A percentile compares a stretch with the other conserved stretches of the same genome.
These are phyloP conservation scores for Isabelozyma rhagii DNA, from an alignment of 805 yeast genomes.

Conservation along the genomic window DNA sequence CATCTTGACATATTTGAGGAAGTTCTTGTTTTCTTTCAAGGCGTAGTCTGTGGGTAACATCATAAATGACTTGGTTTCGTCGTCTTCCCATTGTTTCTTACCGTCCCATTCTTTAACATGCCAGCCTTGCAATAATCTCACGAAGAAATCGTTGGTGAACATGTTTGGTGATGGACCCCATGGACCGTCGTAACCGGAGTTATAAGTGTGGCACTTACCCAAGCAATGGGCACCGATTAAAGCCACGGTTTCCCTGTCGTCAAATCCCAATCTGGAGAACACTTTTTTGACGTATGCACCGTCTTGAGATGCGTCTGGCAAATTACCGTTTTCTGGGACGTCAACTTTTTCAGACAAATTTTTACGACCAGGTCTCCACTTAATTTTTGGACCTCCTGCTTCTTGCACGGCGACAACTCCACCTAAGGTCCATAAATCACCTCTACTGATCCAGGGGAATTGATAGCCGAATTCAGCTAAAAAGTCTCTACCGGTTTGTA, in stretches of 20 bases:
- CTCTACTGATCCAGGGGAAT: slow-evolving; percentile 71
- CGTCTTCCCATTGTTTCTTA: slow-evolving; percentile 38
- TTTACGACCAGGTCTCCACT: slow-evolving; percentile 81
- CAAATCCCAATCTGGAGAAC: slow-evolving; percentile 53
- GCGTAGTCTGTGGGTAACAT: slow-evolving; percentile 61
- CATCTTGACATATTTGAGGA: slow-evolving; percentile 43
- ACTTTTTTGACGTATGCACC: slow-evolving; percentile 62
- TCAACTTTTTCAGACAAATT: slow-evolving; percentile 49
- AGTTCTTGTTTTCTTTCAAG: slow-evolving; percentile 44
- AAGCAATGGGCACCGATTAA: slow-evolving; percentile 42
- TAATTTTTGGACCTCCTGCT: slow-evolving; percentile 72
- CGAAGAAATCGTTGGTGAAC: slow-evolving; percentile 40
- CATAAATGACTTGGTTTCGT: slow-evolving; percentile 41
- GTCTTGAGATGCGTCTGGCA: slow-evolving; percentile 71
- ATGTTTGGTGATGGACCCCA: slow-evolving; percentile 42
- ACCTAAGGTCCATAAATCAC: slow-evolving; percentile 77
- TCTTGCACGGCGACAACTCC: slow-evolving; percentile 79
- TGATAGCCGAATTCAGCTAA: slow-evolving; percentile 53
- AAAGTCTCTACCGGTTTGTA: slow-evolving; percentile 54
- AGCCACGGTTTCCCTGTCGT: slow-evolving; percentile 39
- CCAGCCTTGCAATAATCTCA: slow-evolving; percentile 51
- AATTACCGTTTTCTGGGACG: slow-evolving; percentile 63
- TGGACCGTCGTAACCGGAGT: slow-evolving; percentile 41
- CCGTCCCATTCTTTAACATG: slow-evolving; percentile 42
- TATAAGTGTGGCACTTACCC: slow-evolving; percentile 35